phyloP scores from a whole-genome alignment of 2,329 filamentous ascomycete genomes.

The Dryadomyces quercus-mongolicae region DNA sequence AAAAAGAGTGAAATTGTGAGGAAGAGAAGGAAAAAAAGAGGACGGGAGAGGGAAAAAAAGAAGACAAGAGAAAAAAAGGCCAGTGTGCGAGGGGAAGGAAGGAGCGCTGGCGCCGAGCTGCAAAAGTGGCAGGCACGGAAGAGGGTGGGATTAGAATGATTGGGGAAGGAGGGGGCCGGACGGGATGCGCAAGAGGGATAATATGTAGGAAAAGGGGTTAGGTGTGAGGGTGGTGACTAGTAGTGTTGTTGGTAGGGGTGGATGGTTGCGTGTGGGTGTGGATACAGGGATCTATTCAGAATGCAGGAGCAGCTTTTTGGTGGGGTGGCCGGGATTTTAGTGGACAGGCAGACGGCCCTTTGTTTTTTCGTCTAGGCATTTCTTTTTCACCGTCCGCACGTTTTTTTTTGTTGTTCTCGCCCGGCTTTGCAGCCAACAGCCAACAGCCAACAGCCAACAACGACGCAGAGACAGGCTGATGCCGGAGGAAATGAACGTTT shows the following conservation, averaged over 20 bases:
- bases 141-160: slow-evolving; percentile 1
- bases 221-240: background rate
- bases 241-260: background rate
- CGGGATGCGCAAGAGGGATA: background rate
- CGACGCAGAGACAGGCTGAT: too few relatives aligned
- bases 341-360: background rate
- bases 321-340: background rate
- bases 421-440: too few relatives aligned
- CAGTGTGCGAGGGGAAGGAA: background rate
- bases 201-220: slow-evolving; percentile 2
- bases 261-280: background rate
- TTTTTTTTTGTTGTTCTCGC: background rate
- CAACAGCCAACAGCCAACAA: too few relatives aligned
- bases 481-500: too few relatives aligned
- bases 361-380: background rate
- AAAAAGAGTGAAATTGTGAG: background rate
- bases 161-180: slow-evolving; percentile 1
- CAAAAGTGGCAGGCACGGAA: slow-evolving; percentile 2
- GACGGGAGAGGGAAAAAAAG: background rate
- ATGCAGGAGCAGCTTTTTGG: background rate
- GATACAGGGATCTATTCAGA: background rate
- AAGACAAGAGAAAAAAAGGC: background rate
- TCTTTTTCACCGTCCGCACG: background rate
- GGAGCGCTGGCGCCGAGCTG: background rate
- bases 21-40: background rate